Evolutionary conservation across 345 rosid species (phyloP), one percentile per base, ranked within the genome.

Genomic region (Ricinus communis): DNA sequence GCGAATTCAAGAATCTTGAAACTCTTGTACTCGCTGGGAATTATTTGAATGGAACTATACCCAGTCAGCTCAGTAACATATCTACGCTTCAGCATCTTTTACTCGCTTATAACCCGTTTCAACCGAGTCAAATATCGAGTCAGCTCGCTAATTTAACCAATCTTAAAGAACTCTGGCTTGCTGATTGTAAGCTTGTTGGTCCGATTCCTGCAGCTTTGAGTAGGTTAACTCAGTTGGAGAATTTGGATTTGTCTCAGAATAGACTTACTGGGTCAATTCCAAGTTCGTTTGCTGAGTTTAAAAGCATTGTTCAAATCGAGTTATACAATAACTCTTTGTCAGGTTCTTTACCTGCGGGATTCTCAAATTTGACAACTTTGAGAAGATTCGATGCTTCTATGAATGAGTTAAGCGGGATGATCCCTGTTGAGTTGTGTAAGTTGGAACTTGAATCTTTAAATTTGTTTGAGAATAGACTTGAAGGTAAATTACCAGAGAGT

Each of bases 181-280:
- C 82, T 57, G 77, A 22, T 28, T 85, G 90, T 71, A 76, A 51
- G 59, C 82, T 91, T 10, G 66, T 70, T 16, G 97, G 97, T 18
- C 62, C 79, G 5, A 87, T 95, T 51, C 96, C 97, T 9, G 73
- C 69, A 11, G 46, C 50, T 49, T 69, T 95, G 0, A 69, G 82
- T 36, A 58, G 66, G 5, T 69, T 93, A 67, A 21, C 69, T 51
- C 76, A 62, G 64, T 82, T 93, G 69, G 33, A 8, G 5, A 84
- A 77, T 70, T 70, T 93, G 59, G 97, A 93, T 77, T 79, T 91
- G 74, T 53, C 89, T 5, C 0, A 0, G 0, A 93, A 91, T 70
- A 58, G 36, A 41, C 87, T 93, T 72, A 81, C 85, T 24, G 98
- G 96, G 55, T 66, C 89, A 12, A 77, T 91, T 60, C 98, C 95